Evolutionary conservation across 1,284 basidiomycete genomes (phyloP), one percentile per base, ranked within the genome.

Genomic region (Cutaneotrichosporon cyanovorans): DNA sequence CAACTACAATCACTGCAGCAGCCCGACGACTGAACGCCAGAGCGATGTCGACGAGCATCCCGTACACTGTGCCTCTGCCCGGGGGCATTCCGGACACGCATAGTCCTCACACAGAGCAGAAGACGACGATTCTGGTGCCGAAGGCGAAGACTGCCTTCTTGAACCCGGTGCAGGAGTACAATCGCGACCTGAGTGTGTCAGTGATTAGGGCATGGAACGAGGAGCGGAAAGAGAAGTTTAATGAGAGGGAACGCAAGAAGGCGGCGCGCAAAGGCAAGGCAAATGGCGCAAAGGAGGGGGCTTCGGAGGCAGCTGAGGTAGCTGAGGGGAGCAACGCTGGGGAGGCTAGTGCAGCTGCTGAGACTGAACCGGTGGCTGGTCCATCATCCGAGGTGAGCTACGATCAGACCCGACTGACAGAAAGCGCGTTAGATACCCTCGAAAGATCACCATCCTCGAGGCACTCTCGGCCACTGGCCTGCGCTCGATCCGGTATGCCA

Each of bases 81-180:
- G 53, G 55, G 6, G 58, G 68, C 19, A 60, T 87, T 41, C 87
- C 88, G 1, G 79, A 82, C 51, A 85, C 84, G 21, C 85, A 82
- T 71, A 79, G 77, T 8, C 76, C 90, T 40, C 85, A 91, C 72
- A 84, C 82, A 9, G 90, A 95, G 74, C 86, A 87, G 61, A 83
- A 79, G 2, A 82, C 89, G 1, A 82, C 82, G 59, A 86, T 93
- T 60, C 78, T 93, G 47, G 75, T 90, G 10, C 82, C 84, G 1
- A 77, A 82, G 37, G 74, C 73, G 46, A 82, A 87, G 61, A 83
- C 85, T 53, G 85, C 89, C 1, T 99, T 99, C 72, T 75, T 98
- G 50, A 99, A 99, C 66, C 93, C 95, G 2, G 87, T 97, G 7
- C 93, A 99, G 64, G 90, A 99, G 70, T 99, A 96, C 77, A 99